Evolutionary conservation across 1,139 yeast species (phyloP).

Genomic region (Debaryomyces fabryi): DNA sequence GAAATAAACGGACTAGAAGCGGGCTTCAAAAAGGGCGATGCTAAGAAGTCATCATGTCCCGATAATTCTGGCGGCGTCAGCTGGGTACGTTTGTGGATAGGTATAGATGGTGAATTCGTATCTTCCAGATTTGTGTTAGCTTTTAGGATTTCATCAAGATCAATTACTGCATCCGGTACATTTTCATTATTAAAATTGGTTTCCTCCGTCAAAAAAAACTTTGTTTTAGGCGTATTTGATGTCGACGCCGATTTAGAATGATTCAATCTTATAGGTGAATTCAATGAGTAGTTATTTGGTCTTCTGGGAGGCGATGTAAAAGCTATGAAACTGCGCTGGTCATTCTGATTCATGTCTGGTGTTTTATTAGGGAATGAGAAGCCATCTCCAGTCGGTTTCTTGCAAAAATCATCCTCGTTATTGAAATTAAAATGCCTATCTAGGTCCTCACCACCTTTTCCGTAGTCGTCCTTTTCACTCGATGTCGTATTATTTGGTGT

Average conservation of each 20-base stretch:
- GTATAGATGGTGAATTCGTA: background rate
- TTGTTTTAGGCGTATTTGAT: slow-evolving; percentile 23
- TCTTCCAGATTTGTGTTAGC: slow-evolving; percentile 38
- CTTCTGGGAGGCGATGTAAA: slow-evolving; percentile 12
- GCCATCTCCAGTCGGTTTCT: slow-evolving; percentile 21
- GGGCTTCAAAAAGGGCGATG: slow-evolving; percentile 37
- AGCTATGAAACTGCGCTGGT: background rate
- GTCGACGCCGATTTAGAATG: slow-evolving; percentile 26
- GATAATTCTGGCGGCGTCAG: slow-evolving; percentile 45
- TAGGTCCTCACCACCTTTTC: slow-evolving; percentile 18
- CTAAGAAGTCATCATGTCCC: slow-evolving; percentile 34
- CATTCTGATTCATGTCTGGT: slow-evolving; percentile 17
- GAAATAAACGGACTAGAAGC: slow-evolving; percentile 23
- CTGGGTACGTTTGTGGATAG: slow-evolving; percentile 47
- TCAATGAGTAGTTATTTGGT: slow-evolving; percentile 20
- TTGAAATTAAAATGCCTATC: slow-evolving; percentile 34
- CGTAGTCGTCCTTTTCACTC: background rate
- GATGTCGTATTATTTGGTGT: background rate
- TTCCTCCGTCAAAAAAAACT: slow-evolving; percentile 39
- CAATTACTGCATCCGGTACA: slow-evolving; percentile 65
- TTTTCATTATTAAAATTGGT: slow-evolving; percentile 34
- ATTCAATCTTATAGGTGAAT: slow-evolving; percentile 41
- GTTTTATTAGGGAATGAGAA: slow-evolving; percentile 37
- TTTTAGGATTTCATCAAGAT: slow-evolving; percentile 59
- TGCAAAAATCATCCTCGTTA: slow-evolving; percentile 40